These are phyloP conservation scores for Neurospora sp. DNA, from an alignment of 495 filamentous ascomycete species.

Conservation along the genomic window DNA sequence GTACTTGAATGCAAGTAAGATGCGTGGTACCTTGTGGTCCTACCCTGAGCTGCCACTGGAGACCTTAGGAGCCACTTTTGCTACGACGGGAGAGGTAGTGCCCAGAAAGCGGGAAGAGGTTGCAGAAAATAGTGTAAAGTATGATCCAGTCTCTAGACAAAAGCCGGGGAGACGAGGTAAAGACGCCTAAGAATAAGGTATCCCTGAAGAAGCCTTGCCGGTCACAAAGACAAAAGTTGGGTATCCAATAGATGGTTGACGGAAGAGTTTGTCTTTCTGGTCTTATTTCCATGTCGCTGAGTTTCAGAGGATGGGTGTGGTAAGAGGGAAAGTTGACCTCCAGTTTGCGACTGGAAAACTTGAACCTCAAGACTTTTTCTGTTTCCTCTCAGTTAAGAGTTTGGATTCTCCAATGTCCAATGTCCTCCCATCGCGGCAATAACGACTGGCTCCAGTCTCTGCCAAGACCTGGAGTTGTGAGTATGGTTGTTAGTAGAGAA, in stretches of 20 bases:
- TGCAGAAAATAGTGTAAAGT: neutral
- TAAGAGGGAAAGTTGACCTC: neutral
- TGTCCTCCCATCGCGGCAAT: neutral
- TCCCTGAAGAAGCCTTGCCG: neutral
- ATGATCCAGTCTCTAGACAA: neutral
- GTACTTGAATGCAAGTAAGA: neutral
- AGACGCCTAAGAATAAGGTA: neutral
- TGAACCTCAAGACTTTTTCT: too few relatives aligned
- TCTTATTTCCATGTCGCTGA: neutral
- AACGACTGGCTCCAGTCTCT: neutral
- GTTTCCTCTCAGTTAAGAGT: too few relatives aligned
- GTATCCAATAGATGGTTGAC: neutral
- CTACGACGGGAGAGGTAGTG: neutral
- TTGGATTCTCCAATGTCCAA: neutral
- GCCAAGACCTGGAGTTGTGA: neutral
- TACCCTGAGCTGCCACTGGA: neutral
- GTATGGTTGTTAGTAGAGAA: neutral
- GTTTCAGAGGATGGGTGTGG: neutral
- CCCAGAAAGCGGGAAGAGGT: neutral
- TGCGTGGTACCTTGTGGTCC: neutral
- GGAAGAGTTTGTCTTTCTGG: neutral
- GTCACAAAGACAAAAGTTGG: neutral
- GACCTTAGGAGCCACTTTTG: neutral
- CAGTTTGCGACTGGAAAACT: too few relatives aligned
- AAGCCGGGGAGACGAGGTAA: neutral